Percentiles rank a stretch among this genome's conserved stretches.
These are phyloP conservation scores for Hypoxylon sp. DNA, from an alignment of 2,329 filamentous ascomycete species.

Conservation along the genomic window DNA sequence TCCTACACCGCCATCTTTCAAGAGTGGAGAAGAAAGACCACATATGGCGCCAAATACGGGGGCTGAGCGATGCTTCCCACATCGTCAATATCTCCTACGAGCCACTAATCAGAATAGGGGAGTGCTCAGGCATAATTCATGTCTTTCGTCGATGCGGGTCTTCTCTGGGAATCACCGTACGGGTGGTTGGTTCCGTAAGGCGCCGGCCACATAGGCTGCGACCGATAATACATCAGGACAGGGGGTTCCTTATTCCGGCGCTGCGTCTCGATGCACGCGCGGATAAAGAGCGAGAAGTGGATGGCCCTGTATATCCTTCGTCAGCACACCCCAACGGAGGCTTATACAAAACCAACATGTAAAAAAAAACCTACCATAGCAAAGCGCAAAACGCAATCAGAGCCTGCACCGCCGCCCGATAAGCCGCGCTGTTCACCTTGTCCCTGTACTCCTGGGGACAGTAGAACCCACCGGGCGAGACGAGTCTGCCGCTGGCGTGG, in stretches of 20 bases:
- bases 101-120: neutral
- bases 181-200: constrained; percentile 19
- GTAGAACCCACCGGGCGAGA: constrained; percentile 7
- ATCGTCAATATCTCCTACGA: neutral
- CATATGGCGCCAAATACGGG: neutral
- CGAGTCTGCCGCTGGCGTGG: neutral
- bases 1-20: neutral
- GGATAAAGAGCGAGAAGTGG: constrained; percentile 38
- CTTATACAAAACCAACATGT: neutral
- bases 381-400: constrained; percentile 32
- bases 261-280: constrained; percentile 38
- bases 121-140: constrained; percentile 21
- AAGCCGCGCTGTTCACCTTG: constrained; percentile 24
- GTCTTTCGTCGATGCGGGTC: constrained; percentile 20
- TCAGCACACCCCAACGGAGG: constrained; percentile 16
- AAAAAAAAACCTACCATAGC: constrained; percentile 25
- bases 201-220: constrained; percentile 22
- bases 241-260: constrained; percentile 25
- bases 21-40: neutral
- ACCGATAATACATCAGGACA: constrained; percentile 20
- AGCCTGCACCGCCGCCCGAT: constrained; percentile 27
- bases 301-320: constrained; percentile 18
- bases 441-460: constrained; percentile 30
- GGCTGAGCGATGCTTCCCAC: neutral
- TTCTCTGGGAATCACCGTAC: constrained; percentile 7